Percentiles rank a stretch among this genome's conserved stretches.
Conservation (phyloP, 192 early-diverging fungal genomes). For the Podila epigama region DNA sequence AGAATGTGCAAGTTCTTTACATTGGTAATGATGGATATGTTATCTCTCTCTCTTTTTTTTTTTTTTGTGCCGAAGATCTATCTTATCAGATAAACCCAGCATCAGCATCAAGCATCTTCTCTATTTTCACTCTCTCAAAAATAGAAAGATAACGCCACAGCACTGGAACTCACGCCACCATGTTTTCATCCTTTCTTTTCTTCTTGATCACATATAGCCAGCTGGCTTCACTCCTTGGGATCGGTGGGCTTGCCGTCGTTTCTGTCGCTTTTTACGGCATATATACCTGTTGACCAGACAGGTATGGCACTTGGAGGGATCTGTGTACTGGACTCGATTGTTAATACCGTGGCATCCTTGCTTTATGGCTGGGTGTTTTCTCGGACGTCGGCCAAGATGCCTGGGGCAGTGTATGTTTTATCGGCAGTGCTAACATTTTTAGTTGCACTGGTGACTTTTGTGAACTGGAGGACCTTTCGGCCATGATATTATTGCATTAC, state of each 20-base stretch:
- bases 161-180: no score
- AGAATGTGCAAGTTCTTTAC: not conserved
- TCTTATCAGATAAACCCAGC: not conserved
- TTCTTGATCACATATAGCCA: not conserved
- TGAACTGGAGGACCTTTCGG: not conserved
- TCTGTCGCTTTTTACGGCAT: slow-evolving; percentile 10
- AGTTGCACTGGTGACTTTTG: not conserved
- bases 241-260: slow-evolving; percentile 8
- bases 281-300: slow-evolving; percentile 10
- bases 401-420: slow-evolving; percentile 1
- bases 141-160: not conserved
- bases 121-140: not conserved
- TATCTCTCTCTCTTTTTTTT: not conserved
- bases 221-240: slow-evolving; percentile 1
- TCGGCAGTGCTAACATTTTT: slow-evolving; percentile 5
- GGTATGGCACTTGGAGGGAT: slow-evolving; percentile 20
- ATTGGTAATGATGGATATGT: not conserved
- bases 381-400: slow-evolving; percentile 1
- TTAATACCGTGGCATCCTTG: not conserved
- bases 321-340: slow-evolving; percentile 8
- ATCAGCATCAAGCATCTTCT: not conserved
- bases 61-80: not conserved
- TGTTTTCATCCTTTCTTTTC: no score
- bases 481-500: not conserved
- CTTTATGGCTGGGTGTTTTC: slow-evolving; percentile 19